Evolutionary conservation across 306 rosid species (phyloP).

Genomic region (Fagus sylvatica): DNA sequence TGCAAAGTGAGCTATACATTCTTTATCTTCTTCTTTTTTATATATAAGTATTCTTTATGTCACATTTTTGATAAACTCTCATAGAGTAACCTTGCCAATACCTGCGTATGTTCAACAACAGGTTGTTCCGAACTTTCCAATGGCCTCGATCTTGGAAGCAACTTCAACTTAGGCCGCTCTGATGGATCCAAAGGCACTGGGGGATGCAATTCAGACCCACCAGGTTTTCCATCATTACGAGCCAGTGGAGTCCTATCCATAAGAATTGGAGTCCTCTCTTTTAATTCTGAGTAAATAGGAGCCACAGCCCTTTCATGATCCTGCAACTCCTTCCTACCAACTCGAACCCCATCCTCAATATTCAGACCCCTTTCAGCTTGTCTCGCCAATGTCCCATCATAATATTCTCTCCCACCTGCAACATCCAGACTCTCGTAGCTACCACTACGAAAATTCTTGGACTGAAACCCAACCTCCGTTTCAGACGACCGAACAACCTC

Average conservation of each 20-base stretch:
- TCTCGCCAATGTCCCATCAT: conserved; percentile 56
- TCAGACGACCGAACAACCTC: conserved; percentile 57
- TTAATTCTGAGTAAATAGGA: conserved; percentile 41
- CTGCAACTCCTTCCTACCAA: conserved; percentile 54
- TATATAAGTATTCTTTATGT: too few species aligned
- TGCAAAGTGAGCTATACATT: background rate
- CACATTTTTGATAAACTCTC: background rate
- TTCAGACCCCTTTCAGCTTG: conserved; percentile 56
- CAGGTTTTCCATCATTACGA: conserved; percentile 41
- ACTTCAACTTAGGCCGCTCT: conserved; percentile 80
- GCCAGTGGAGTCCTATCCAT: conserved; percentile 42
- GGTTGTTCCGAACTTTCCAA: conserved; percentile 52
- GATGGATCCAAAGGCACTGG: conserved; percentile 43
- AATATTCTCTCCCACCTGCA: conserved; percentile 44
- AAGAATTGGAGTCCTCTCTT: conserved; percentile 35
- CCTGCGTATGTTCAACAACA: conserved; percentile 54
- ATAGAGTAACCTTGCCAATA: conserved; percentile 33
- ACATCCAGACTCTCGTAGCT: conserved; percentile 40
- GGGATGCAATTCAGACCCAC: conserved; percentile 53
- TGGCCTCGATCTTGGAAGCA: conserved; percentile 74
- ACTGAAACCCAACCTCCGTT: conserved; percentile 38
- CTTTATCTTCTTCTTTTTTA: background rate
- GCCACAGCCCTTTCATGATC: conserved; percentile 51
- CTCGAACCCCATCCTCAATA: conserved; percentile 46
- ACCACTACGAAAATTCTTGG: conserved; percentile 35